A percentile compares a stretch with the other conserved stretches of the same genome.
These are phyloP conservation scores for Podospora appendiculata DNA, from an alignment of 495 filamentous ascomycete species.

Conservation along the genomic window DNA sequence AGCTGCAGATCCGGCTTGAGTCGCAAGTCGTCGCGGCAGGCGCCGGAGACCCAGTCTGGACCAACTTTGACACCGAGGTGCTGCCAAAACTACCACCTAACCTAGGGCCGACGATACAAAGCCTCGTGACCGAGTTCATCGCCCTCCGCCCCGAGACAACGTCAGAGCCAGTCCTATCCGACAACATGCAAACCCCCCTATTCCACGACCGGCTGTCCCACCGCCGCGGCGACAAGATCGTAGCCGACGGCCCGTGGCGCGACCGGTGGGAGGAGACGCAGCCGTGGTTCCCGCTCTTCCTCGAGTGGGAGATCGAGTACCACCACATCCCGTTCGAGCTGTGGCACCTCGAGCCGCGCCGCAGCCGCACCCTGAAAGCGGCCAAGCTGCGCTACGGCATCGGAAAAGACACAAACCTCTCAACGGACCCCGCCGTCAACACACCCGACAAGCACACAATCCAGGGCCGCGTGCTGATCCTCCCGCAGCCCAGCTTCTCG, in stretches of 20 bases:
- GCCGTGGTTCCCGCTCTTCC: slow-evolving; percentile 42
- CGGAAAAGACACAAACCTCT: not conserved
- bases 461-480: slow-evolving; percentile 31
- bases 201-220: too few species aligned
- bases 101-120: not conserved
- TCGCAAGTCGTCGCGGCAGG: slow-evolving; percentile 11
- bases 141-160: not conserved
- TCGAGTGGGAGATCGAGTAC: slow-evolving; percentile 49
- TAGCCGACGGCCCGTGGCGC: slow-evolving; percentile 5
- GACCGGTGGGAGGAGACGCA: slow-evolving; percentile 36
- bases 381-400: slow-evolving; percentile 39
- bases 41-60: not conserved
- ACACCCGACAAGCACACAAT: not conserved
- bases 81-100: not conserved
- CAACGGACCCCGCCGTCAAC: too few species aligned
- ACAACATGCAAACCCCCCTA: too few species aligned
- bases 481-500: slow-evolving; percentile 37
- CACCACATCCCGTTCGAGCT: slow-evolving; percentile 31
- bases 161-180: too few species aligned
- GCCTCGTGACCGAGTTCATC: not conserved
- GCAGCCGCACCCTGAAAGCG: slow-evolving; percentile 34
- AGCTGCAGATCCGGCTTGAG: slow-evolving; percentile 24
- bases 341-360: slow-evolving; percentile 18
- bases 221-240: too few species aligned
- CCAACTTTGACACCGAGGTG: not conserved